Evolutionary conservation across 257 asterid genomes (phyloP), one percentile per base, ranked within the genome.

Genomic region (Knoxia roxburghii): DNA sequence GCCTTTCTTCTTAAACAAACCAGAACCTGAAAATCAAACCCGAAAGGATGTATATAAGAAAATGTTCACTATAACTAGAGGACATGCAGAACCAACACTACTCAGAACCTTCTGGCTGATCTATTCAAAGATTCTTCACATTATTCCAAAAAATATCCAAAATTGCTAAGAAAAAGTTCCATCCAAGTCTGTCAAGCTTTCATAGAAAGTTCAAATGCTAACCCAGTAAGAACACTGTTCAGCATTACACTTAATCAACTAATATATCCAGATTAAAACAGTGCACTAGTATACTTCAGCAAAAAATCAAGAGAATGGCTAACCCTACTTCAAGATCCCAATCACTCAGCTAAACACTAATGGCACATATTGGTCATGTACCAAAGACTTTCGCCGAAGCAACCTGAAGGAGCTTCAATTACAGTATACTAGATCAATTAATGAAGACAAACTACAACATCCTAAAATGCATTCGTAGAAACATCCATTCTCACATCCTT

Each of bases 1-100:
- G 24, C 96, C 97, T 73, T 86, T 85, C 81, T 82, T 88, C 82
- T 82, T 83, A 60, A 90, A 45, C 69, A 86, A 71, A 68, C 97
- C 97, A 55, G 95, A 81, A 23, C 95, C 97, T 88, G 72, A 62
- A 33, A 66, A n/a, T 76, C 18, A 55, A 3, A 37, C 33, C 24
- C 71, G 50, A 33, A 50, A 5, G 23, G 37, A 35, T 2, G 33
- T 29, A 40, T 50, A 63, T 51, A 43, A 69, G 21, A 26, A 48
- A 50, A 49, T 69, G 63, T n/a, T n/a, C n/a, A n/a, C 9, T 37
- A 20, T 48, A 35, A 60, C 51, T 18, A 58, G 41, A 48, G 59
- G 52, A 66, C 30, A 53, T 7, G 46, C n/a, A 52, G 49, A 33
- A 46, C n/a, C 21, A 62, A 40, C 52, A 23, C 52, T 7, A 18